phyloP scores from a whole-genome alignment of 345 rosid genomes.

The Eutrema yunnanense region DNA sequence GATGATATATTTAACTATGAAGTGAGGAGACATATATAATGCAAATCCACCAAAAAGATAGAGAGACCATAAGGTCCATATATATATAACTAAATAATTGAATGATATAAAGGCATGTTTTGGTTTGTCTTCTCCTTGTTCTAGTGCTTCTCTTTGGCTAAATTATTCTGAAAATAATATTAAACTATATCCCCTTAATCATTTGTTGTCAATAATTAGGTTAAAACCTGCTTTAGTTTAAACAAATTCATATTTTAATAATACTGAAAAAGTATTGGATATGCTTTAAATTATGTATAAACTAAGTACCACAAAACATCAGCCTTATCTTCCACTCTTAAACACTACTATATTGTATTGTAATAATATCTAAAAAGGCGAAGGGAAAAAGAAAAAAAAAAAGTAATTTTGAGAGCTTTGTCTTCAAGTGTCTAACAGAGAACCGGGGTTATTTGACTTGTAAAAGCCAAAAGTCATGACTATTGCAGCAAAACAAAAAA shows the following conservation, averaged over 20 bases:
- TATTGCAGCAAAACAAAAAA: neutral
- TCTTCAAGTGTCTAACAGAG: conserved; percentile 15
- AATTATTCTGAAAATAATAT: conserved; percentile 11
- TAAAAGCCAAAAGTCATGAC: neutral
- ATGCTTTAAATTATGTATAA: conserved; percentile 10
- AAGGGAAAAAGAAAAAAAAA: neutral
- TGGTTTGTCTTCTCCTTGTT: conserved; percentile 39
- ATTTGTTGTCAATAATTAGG: conserved; percentile 28
- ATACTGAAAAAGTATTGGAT: neutral
- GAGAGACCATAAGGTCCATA: conserved; percentile 13
- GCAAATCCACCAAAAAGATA: conserved; percentile 24
- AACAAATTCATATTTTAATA: conserved; percentile 11
- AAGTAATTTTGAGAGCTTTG: conserved; percentile 5
- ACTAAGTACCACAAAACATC: conserved; percentile 16
- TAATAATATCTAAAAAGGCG: neutral
- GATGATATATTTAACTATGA: conserved; percentile 14
- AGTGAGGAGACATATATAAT: conserved; percentile 15
- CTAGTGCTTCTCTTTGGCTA: conserved; percentile 33
- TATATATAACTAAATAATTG: conserved; percentile 8
- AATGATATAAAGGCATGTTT: conserved; percentile 31
- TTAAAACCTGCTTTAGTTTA: conserved; percentile 19
- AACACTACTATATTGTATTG: neutral
- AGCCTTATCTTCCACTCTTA: conserved; percentile 32
- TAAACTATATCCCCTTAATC: conserved; percentile 9
- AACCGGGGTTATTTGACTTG: conserved; percentile 5